Evolutionary conservation across 257 asterid genomes (phyloP).

Genomic region (Fraxinus excelsior): DNA sequence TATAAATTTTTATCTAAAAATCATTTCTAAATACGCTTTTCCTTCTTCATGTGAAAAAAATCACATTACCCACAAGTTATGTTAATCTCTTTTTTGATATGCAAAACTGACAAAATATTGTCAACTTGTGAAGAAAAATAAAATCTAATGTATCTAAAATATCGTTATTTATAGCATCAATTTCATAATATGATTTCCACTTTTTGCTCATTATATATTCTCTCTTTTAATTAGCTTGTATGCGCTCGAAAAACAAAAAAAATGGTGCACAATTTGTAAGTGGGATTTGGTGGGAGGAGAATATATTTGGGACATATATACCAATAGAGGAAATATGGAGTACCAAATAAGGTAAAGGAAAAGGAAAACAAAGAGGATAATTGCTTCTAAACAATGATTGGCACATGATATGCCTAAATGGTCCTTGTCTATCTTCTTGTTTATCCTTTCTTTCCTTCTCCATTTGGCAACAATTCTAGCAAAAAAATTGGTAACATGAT

Average conservation of each 20-base stretch:
- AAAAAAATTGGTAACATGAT: background rate
- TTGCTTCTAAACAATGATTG: conserved; percentile 3
- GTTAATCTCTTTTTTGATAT: background rate
- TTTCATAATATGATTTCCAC: background rate
- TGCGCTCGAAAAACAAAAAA: background rate
- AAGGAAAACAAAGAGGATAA: background rate
- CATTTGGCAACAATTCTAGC: conserved; percentile 26
- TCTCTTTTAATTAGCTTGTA: background rate
- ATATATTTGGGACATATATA: conserved; percentile 31
- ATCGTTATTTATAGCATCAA: background rate
- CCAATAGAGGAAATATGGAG: conserved; percentile 17
- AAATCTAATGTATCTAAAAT: too few relatives aligned
- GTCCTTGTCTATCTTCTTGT: conserved; percentile 26
- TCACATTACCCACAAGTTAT: background rate
- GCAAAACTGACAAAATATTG: background rate
- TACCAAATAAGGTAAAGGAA: conserved; percentile 39
- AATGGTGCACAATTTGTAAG: conserved; percentile 15
- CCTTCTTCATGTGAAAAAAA: background rate
- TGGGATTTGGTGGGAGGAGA: conserved; percentile 41
- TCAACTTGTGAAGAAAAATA: background rate
- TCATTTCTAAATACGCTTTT: too few relatives aligned
- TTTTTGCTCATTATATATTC: background rate
- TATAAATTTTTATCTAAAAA: too few relatives aligned
- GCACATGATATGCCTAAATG: conserved; percentile 31
- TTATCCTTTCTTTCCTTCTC: conserved; percentile 27